phyloP scores from a whole-genome alignment of 352 stramenopile genomes.

The Phytophthora europaea region DNA sequence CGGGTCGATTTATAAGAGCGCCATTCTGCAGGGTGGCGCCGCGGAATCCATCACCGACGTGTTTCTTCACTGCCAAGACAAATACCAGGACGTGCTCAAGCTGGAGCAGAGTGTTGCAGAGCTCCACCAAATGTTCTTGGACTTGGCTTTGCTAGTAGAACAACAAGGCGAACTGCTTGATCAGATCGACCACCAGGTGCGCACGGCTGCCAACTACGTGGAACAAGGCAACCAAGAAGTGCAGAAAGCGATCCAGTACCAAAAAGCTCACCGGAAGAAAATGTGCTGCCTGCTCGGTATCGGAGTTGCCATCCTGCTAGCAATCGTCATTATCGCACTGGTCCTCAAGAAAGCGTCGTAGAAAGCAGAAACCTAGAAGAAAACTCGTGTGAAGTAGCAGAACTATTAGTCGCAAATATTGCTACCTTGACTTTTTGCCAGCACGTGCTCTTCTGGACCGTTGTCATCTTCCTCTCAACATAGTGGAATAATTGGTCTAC shows the following conservation, averaged over 20 bases:
- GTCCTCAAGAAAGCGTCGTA: slow-evolving; percentile 63
- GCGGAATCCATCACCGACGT: slow-evolving; percentile 91
- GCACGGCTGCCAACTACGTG: slow-evolving; percentile 96
- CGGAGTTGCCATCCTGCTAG: slow-evolving; percentile 80
- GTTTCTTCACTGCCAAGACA: slow-evolving; percentile 96
- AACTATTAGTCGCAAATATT: slow-evolving; percentile 20
- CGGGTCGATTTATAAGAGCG: slow-evolving; percentile 88
- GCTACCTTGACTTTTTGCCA: slow-evolving; percentile 19
- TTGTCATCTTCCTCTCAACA: background rate
- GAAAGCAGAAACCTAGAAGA: slow-evolving; percentile 3
- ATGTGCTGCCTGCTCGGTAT: slow-evolving; percentile 93
- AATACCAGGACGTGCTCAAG: slow-evolving; percentile 98
- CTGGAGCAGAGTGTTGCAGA: slow-evolving; percentile 97
- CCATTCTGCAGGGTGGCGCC: slow-evolving; percentile 79
- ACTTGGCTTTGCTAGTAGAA: slow-evolving; percentile 98
- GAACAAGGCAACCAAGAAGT: slow-evolving; percentile 97
- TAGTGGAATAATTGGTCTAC: slow-evolving; percentile 23
- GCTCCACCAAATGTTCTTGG: slow-evolving; percentile 99
- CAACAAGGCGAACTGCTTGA: slow-evolving; percentile 98
- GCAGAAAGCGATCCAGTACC: slow-evolving; percentile 95
- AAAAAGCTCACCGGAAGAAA: slow-evolving; percentile 98
- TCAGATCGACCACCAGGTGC: slow-evolving; percentile 98
- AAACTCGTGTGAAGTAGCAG: slow-evolving; percentile 14
- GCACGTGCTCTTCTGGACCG: background rate
- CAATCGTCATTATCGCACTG: slow-evolving; percentile 79